Evolutionary conservation across 768 basidiomycete species (phyloP), one percentile per base, ranked within the genome.

Genomic region (Mycena leptocephala): DNA sequence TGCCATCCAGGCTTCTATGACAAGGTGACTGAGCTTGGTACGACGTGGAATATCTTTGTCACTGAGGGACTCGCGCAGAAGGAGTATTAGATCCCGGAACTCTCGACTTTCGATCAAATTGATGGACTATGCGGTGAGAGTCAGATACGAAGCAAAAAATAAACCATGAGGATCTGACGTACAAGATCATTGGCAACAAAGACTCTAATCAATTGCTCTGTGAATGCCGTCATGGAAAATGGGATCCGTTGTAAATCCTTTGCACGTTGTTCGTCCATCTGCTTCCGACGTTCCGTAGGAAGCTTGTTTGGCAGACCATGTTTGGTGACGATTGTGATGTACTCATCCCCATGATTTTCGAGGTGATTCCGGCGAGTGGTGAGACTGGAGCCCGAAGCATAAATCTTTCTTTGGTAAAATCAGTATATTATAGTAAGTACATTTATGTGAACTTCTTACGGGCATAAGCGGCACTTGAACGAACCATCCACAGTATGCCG

Each of bases 191-290:
- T 65, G 26, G 64, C 33, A 7, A 65, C 64, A 33, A 65, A 65
- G 6, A 65, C 64, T 33, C 51, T 65, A 30, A 65, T 65, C 28
- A 65, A n/a, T 33, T 48, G 64, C 28, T 65, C 64, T 48, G 64
- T 48, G 64, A 65, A 65, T 5, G 46, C 46, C 26, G 43, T 48
- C 28, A 51, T 65, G 26, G 64, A 65, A 65, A 65, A 65, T 48
- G 64, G 64, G 39, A 65, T 10, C 46, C 64, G 64, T 65, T 65
- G 64, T 7, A 48, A n/a, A 65, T 48, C 64, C 43, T 18, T 30
- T 32, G 64, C 64, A 51, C 48, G 46, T 37, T 65, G 43, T 65
- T 48, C 43, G 32, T 48, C 46, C 43, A 65, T 43, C 51, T 65
- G 64, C 46, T n/a, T 48, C 46, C 51, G 64, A n/a, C 46, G 64